Evolutionary conservation across 2,329 filamentous ascomycete genomes (phyloP).

Genomic region (Beauveria varroae): DNA sequence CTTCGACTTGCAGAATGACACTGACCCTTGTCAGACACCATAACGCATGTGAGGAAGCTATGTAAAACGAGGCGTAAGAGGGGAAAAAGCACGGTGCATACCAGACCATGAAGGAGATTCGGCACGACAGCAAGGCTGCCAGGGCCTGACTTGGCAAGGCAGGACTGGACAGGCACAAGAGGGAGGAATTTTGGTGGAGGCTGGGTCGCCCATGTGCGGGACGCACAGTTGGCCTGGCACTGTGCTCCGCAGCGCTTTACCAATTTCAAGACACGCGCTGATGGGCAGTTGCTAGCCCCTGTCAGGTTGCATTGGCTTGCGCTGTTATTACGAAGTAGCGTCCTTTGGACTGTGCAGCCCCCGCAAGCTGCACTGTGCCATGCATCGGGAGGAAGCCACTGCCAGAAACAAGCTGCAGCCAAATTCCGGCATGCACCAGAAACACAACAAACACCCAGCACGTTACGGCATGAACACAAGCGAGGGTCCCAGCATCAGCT

Average conservation of each 20-base stretch:
- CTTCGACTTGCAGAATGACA: not conserved
- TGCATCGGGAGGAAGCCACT: not conserved
- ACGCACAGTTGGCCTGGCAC: constrained; percentile 3
- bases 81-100: too few relatives aligned
- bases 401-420: not conserved
- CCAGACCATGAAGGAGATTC: too few relatives aligned
- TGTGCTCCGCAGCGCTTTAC: not conserved
- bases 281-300: not conserved
- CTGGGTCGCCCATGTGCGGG: not conserved
- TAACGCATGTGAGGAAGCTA: too few relatives aligned
- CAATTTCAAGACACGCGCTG: not conserved
- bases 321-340: not conserved
- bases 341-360: not conserved
- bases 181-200: not conserved
- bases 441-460: not conserved
- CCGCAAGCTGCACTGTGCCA: not conserved
- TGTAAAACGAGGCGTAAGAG: too few relatives aligned
- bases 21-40: too few relatives aligned
- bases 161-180: not conserved
- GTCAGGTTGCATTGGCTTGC: not conserved
- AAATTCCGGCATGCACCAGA: not conserved
- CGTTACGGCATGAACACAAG: not conserved
- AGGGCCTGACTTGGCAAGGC: not conserved
- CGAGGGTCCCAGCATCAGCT: not conserved
- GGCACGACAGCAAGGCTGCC: not conserved